Evolutionary conservation across 768 basidiomycete species (phyloP).

Genomic region (Fomitopsis pulvina): DNA sequence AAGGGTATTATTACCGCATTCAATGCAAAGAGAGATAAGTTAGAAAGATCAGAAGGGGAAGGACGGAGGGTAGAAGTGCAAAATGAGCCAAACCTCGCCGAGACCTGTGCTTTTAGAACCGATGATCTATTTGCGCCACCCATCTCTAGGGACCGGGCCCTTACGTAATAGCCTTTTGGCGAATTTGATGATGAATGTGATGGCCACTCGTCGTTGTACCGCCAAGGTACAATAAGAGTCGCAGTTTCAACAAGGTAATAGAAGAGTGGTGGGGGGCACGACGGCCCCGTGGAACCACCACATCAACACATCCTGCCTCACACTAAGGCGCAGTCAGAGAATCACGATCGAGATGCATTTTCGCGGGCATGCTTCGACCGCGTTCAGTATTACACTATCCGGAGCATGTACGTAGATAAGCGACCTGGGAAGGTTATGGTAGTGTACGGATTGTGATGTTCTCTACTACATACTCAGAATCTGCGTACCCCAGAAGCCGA

Average conservation of each 20-base stretch:
- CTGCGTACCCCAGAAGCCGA: constrained; percentile 83
- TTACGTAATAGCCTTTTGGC: not conserved
- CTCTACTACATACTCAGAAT: constrained; percentile 96
- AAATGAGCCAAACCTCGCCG: not conserved
- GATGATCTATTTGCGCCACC: not conserved
- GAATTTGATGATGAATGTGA: not conserved
- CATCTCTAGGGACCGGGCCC: not conserved
- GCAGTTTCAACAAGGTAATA: not conserved
- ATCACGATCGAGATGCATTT: no score
- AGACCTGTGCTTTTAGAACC: not conserved
- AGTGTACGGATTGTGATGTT: constrained; percentile 77
- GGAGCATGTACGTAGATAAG: not conserved
- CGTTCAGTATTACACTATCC: not conserved
- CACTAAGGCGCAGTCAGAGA: no score
- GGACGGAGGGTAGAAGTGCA: not conserved
- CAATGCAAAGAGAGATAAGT: constrained; percentile 6
- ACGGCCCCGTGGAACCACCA: no score
- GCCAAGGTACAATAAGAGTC: not conserved
- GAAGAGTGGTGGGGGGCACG: no score
- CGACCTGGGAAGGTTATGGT: constrained; percentile 24
- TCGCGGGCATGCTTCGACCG: no score
- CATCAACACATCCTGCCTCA: no score
- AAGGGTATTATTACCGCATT: constrained; percentile 17
- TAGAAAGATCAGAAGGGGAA: constrained; percentile 4
- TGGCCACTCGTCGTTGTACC: not conserved